Base-by-base conservation (phyloP, 2,329 filamentous ascomycete species). In the Xylaria sp. region DNA sequence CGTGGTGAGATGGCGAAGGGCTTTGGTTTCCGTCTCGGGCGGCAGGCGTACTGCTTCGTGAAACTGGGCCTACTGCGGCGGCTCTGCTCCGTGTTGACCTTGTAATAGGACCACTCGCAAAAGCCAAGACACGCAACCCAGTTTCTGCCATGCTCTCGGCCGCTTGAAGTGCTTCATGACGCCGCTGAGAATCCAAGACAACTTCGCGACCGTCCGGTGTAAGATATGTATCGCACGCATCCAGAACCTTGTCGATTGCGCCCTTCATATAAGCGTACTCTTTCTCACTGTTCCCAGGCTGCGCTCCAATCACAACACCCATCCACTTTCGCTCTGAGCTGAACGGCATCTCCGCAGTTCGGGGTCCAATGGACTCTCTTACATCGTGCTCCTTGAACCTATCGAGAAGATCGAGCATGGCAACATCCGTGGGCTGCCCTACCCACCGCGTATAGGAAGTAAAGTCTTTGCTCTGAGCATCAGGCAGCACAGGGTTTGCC, bases 271-370 rank as follows among this genome's bases (percentile, higher is more conserved):
- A 99, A 0, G 92, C 93, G 67, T 92, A 88, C 71, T 96, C 91
- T 63, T 88, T 87, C 37, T 90, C 88, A 55, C 80, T 79, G 60
- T 81, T 82, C 29, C 80, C 78, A 27, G 81, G 81, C 48, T 86
- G 83, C 21, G 82, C 80, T 43, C 87, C 87, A 68, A 97, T 91
- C 1, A 93, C 90, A 27, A 97, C 93, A 33, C 96, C 96, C 96
- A 99, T 99, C 94, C 94, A 99, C 77, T 99, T 99, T 59, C 94
- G 87, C 74, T 97, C 93, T 1, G 95, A 99, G 74, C 94, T 98
- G 77, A 99, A 99, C 0, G 95, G 93, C 0, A 92, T 93, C 75
- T 99, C 95, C 43, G 88, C 87, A 31, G 90, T 86, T 49, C 94
- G 90, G 31, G 85, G 84, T n/a, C 93, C 93, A 55, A 97, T 87